A percentile compares a stretch with the other conserved stretches of the same genome.
phyloP scores from a whole-genome alignment of 2,329 filamentous ascomycete genomes.

The Cordyceps militaris region DNA sequence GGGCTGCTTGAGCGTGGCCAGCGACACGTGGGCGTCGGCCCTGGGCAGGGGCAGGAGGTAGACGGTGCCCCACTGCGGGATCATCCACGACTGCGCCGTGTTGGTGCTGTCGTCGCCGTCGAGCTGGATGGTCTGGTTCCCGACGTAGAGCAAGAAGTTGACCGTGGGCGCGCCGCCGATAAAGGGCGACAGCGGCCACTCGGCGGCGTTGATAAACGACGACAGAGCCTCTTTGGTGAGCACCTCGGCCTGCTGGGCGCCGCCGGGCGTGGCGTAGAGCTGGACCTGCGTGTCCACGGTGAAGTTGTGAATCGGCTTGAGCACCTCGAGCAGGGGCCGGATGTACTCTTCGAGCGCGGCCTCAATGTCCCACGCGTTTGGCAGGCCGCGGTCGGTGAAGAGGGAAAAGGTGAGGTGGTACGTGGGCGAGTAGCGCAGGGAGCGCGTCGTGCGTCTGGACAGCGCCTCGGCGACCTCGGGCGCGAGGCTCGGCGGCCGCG shows the following conservation, averaged over 20 bases:
- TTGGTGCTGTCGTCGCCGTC: slow-evolving; percentile 30
- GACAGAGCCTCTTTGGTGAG: slow-evolving; percentile 81
- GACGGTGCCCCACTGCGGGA: slow-evolving; percentile 87
- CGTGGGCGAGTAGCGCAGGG: slow-evolving; percentile 84
- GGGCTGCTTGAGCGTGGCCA: slow-evolving; percentile 64
- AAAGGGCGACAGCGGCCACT: slow-evolving; percentile 92
- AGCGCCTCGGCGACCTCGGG: slow-evolving; percentile 49
- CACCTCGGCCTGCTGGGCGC: slow-evolving; percentile 52
- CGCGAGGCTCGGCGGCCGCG: slow-evolving; percentile 37
- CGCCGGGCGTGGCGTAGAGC: slow-evolving; percentile 72
- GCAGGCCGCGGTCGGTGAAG: slow-evolving; percentile 70
- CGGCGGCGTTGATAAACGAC: slow-evolving; percentile 93
- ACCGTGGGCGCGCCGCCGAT: slow-evolving; percentile 90
- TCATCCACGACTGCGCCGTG: slow-evolving; percentile 68
- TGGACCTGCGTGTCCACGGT: slow-evolving; percentile 95
- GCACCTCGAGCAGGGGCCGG: slow-evolving; percentile 68
- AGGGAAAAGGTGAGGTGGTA: slow-evolving; percentile 96
- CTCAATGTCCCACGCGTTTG: slow-evolving; percentile 89
- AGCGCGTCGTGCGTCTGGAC: slow-evolving; percentile 68
- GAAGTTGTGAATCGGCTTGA: slow-evolving; percentile 84
- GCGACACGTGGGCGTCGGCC: slow-evolving; percentile 46
- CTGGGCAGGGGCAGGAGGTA: slow-evolving; percentile 48
- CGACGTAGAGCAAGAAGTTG: slow-evolving; percentile 91
- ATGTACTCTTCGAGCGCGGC: slow-evolving; percentile 74
- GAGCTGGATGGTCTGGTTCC: slow-evolving; percentile 62